Evolutionary conservation across 495 filamentous ascomycete genomes (phyloP).

Genomic region (Podospora pseudocomata): DNA sequence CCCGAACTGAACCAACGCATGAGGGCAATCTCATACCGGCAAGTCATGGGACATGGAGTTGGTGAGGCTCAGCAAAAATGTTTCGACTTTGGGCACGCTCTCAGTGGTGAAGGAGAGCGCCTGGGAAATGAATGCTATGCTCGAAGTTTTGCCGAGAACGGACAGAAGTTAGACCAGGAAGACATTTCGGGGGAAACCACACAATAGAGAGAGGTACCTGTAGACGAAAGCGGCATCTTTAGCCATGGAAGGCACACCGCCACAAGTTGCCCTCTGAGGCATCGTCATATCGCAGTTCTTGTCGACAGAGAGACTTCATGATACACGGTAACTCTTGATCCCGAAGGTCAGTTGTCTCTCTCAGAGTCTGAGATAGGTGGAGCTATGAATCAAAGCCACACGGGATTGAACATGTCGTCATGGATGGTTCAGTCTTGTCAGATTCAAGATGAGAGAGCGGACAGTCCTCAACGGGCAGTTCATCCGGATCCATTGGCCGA

Average conservation of each 20-base stretch:
- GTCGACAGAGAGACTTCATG: neutral
- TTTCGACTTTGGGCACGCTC: neutral
- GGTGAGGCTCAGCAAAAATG: neutral
- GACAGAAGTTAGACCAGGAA: neutral
- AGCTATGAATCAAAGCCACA: neutral
- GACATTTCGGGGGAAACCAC: neutral
- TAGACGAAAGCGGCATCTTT: neutral
- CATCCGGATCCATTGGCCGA: neutral
- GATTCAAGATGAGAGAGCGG: neutral
- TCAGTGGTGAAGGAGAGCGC: neutral
- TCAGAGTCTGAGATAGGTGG: neutral
- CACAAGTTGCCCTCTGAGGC: neutral
- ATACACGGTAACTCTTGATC: neutral
- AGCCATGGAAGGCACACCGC: neutral
- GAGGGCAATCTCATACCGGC: neutral
- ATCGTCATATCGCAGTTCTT: neutral
- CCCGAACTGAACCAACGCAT: neutral
- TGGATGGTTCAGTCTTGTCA: neutral
- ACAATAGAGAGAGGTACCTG: neutral
- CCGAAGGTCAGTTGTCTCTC: neutral
- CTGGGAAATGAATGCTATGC: neutral
- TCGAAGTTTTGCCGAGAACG: neutral
- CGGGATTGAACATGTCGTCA: neutral
- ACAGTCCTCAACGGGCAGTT: neutral
- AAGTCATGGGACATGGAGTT: neutral